Evolutionary conservation across 345 rosid species (phyloP).

Genomic region (Populus alba): DNA sequence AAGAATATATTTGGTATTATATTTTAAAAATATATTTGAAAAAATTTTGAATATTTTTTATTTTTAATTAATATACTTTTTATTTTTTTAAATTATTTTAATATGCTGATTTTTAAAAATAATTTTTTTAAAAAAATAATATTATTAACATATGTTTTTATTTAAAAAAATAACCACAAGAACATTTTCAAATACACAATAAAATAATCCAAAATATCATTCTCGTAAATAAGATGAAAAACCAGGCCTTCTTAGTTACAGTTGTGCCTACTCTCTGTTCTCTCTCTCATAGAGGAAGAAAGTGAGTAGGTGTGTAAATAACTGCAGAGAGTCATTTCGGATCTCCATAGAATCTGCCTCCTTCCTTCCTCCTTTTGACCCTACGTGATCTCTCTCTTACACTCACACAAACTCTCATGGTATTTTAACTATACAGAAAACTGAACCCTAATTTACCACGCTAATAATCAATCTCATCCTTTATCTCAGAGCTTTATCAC

Average conservation of each 20-base stretch:
- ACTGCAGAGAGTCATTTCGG: constrained; percentile 27
- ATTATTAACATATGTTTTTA: too few relatives aligned
- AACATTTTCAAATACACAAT: too few relatives aligned
- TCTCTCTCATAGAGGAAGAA: not conserved
- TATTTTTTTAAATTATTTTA: too few relatives aligned
- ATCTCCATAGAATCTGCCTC: constrained; percentile 37
- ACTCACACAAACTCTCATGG: not conserved
- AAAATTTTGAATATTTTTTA: too few relatives aligned
- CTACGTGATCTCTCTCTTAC: not conserved
- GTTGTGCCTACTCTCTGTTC: not conserved
- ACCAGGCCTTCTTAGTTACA: not conserved
- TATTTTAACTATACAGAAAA: not conserved
- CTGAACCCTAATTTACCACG: not conserved
- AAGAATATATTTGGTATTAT: too few relatives aligned
- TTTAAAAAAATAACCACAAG: too few relatives aligned
- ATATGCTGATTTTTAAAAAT: too few relatives aligned
- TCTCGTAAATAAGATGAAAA: constrained; percentile 17
- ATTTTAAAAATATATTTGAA: too few relatives aligned
- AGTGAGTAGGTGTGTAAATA: constrained; percentile 16
- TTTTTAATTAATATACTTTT: too few relatives aligned
- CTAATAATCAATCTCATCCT: not conserved
- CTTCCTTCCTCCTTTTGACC: not conserved
- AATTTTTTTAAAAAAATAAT: too few relatives aligned
- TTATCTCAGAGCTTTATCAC: not conserved
- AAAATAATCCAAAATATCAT: constrained; percentile 7